Evolutionary conservation across 805 yeast species (phyloP).

Genomic region (Pichia manshurica): DNA sequence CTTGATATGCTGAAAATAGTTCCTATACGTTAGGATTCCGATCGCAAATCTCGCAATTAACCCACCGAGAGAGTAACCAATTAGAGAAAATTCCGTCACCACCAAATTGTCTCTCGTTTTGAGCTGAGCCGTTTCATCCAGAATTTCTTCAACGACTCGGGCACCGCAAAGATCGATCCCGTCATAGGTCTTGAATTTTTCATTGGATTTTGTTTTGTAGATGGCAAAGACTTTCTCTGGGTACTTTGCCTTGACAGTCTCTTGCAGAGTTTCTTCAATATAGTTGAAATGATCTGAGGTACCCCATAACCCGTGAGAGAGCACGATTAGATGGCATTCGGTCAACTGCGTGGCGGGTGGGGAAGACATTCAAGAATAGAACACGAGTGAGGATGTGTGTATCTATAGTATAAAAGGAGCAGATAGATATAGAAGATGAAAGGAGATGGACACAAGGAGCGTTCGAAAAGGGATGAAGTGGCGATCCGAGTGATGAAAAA

Average conservation of each 20-base stretch:
- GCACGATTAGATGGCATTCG: conserved; percentile 49
- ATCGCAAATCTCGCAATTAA: conserved; percentile 74
- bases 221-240: conserved; percentile 32
- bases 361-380: no score
- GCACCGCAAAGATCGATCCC: conserved; percentile 83
- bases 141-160: conserved; percentile 65
- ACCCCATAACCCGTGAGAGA: conserved; percentile 72
- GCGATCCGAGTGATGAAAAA: no score
- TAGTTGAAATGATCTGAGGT: conserved; percentile 61
- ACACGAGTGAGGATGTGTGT: no score
- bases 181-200: conserved; percentile 76
- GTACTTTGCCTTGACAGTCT: conserved; percentile 7
- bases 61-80: conserved; percentile 91
- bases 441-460: no score
- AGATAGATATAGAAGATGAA: no score
- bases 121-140: conserved; percentile 30
- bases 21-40: conserved; percentile 56
- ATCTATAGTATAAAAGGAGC: no score
- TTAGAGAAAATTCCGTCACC: conserved; percentile 65
- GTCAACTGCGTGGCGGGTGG: no score
- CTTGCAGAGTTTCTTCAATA: conserved; percentile 37
- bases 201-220: conserved; percentile 52
- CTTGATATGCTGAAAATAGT: conserved; percentile 45
- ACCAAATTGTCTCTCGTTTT: conserved; percentile 3
- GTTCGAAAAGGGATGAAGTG: no score